These are phyloP conservation scores for Botrytis squamosa DNA, from an alignment of 2,329 filamentous ascomycete genomes.

Conservation along the genomic window DNA sequence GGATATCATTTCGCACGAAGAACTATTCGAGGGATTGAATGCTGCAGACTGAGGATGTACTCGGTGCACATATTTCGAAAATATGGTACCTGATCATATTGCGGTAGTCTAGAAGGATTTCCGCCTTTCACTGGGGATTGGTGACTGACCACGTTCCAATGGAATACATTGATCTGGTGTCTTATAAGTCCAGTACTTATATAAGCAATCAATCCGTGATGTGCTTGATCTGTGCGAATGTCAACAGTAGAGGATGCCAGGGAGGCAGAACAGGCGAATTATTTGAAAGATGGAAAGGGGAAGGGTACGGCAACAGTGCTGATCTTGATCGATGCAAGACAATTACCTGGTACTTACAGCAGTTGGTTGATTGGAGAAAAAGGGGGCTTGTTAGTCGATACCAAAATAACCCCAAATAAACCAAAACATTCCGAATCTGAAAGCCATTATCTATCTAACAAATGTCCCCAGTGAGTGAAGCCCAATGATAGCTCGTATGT, in stretches of 20 bases:
- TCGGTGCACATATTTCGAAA: too few species aligned
- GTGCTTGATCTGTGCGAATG: background rate
- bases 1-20: constrained; percentile 37
- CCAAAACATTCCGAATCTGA: background rate
- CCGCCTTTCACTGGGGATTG: background rate
- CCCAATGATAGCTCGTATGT: constrained; percentile 7
- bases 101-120: background rate
- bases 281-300: background rate
- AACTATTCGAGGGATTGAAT: constrained; percentile 26
- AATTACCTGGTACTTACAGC: background rate
- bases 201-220: background rate
- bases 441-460: background rate
- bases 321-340: background rate
- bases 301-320: background rate
- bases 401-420: background rate
- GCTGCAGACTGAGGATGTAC: constrained; percentile 24
- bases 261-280: background rate
- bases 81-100: background rate
- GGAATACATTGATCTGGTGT: background rate
- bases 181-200: background rate
- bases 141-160: background rate
- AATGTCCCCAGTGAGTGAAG: background rate
- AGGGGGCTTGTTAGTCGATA: background rate
- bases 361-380: background rate
- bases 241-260: background rate